A percentile compares a stretch with the other conserved stretches of the same genome.
These are phyloP conservation scores for Citrus unshiu DNA, from an alignment of 345 rosid genomes.

Conservation along the genomic window DNA sequence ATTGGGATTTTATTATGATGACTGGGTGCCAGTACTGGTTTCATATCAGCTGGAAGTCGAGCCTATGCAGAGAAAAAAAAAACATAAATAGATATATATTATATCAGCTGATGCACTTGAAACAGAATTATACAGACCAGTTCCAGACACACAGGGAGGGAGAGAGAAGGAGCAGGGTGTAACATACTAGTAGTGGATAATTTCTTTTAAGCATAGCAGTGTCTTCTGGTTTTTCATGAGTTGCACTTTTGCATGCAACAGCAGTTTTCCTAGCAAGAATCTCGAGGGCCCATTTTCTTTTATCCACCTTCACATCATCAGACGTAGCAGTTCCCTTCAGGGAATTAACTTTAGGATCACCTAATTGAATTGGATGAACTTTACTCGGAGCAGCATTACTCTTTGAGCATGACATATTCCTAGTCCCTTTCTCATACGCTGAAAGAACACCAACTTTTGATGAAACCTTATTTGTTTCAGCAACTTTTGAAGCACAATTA, in stretches of 20 bases:
- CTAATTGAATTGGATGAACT: constrained; percentile 24
- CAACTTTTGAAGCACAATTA: constrained; percentile 28
- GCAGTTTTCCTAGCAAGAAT: constrained; percentile 92
- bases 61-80: constrained; percentile 56
- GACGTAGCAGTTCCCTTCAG: constrained; percentile 39
- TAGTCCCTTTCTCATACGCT: constrained; percentile 38
- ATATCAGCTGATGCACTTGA: constrained; percentile 14
- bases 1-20: constrained; percentile 78
- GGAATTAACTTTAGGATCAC: constrained; percentile 30
- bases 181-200: constrained; percentile 79
- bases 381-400: constrained; percentile 31
- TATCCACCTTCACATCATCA: constrained; percentile 68
- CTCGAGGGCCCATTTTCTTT: constrained; percentile 91
- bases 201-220: constrained; percentile 63
- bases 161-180: background rate
- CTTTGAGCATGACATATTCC: constrained; percentile 40
- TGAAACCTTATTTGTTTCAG: constrained; percentile 34
- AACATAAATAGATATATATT: background rate
- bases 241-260: constrained; percentile 44
- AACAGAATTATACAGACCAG: background rate
- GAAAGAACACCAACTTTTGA: constrained; percentile 35
- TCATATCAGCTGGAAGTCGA: constrained; percentile 85
- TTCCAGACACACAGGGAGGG: background rate
- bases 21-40: constrained; percentile 64
- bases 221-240: constrained; percentile 53